Evolutionary conservation across 2,329 filamentous ascomycete species (phyloP), one percentile per base, ranked within the genome.

Genomic region (Cercospora citrullina): DNA sequence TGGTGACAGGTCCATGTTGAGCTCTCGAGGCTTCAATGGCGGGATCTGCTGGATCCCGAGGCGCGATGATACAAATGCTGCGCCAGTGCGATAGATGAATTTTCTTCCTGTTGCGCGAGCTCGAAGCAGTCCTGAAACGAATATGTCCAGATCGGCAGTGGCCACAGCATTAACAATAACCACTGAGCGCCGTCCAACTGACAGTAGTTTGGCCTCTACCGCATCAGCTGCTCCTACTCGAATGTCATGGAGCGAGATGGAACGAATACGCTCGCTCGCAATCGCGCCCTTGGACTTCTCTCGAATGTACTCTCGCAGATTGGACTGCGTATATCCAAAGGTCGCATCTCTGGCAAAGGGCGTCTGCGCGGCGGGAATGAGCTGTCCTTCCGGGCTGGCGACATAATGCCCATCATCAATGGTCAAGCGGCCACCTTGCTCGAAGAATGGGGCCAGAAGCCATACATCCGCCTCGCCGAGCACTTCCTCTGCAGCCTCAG

Each of bases 351-450:
- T 80, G 0, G 86, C 86, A 65, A 88, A 88, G 0, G 84, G 85
- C 0, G 86, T 88, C 30, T 82, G 77, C 0, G 81, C 83, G 0
- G 85, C 85, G 0, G 86, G 84, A 0, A 86, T 81, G 2, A 86
- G 72, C 1, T 72, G 72, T 1, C 82, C 81, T 0, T 81, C 82
- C 53, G 87, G 85, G 18, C 87, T 85, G 0, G 82, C 81, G 7
- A 88, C 86, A 66, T 87, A 88, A 72, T 88, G 86, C 1, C 87
- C 81, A 72, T 88, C 84, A 31, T 83, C 73, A 14, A 88, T 85
- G 0, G 86, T 88, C 51, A 84, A 85, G 3, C 86, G 75, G 0
- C 87, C 86, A 5, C 87, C 87, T 70, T 88, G 85, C 2, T 84
- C 78, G 73, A 88, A 89, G 75, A 88, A 87, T 0, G 86, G 86